phyloP scores from a whole-genome alignment of 495 filamentous ascomycete species.

The Tuber magnatum region DNA sequence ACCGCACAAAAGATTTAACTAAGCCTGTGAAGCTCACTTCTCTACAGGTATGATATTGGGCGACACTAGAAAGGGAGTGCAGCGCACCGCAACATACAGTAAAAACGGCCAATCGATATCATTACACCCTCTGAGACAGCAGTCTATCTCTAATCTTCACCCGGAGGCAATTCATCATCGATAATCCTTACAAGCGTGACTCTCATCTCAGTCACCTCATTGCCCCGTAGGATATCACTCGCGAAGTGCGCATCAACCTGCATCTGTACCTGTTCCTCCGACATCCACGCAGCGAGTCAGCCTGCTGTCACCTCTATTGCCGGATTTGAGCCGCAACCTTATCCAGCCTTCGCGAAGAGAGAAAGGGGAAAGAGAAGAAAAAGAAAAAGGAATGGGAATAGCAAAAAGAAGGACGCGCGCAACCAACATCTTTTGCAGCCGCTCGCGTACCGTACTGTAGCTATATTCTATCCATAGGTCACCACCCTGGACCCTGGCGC shows the following conservation, averaged over 20 bases:
- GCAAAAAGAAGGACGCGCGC: conserved; percentile 1
- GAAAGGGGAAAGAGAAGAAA: conserved; percentile 19
- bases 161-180: conserved; percentile 93
- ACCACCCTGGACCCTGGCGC: not conserved
- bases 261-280: conserved; percentile 71
- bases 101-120: not conserved
- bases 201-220: conserved; percentile 96
- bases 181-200: conserved; percentile 89
- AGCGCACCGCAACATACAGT: not conserved
- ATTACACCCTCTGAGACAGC: not conserved
- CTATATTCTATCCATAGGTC: not conserved
- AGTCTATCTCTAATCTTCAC: conserved; percentile 63
- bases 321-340: conserved; percentile 35
- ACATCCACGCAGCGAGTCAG: conserved; percentile 32
- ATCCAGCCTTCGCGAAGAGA: conserved; percentile 8
- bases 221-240: conserved; percentile 85
- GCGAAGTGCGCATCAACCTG: conserved; percentile 96
- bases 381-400: conserved; percentile 16
- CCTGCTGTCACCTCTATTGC: conserved; percentile 16
- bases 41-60: not conserved
- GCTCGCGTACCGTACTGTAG: not conserved
- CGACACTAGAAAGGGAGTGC: not conserved
- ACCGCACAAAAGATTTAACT: not conserved
- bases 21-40: not conserved
- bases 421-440: not conserved